These are phyloP conservation scores for Prunella vulgaris DNA, from an alignment of 257 asterid genomes.

Conservation along the genomic window DNA sequence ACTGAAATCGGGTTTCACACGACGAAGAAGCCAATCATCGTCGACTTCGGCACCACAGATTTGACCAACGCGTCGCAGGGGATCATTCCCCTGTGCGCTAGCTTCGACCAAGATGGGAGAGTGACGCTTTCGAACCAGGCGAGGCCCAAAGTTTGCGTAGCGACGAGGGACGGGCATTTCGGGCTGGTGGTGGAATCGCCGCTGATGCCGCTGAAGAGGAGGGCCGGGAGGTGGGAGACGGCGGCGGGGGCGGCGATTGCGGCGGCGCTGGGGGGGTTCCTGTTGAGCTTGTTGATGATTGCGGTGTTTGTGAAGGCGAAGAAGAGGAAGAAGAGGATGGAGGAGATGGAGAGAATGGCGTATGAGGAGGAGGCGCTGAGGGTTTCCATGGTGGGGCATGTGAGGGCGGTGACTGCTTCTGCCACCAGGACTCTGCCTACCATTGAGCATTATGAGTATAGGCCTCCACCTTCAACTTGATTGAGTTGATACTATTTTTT, in stretches of 20 bases:
- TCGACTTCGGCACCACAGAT: slow-evolving; percentile 43
- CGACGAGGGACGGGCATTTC: slow-evolving; percentile 58
- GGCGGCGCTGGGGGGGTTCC: slow-evolving; percentile 62
- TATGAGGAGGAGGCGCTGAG: slow-evolving; percentile 93
- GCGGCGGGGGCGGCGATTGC: slow-evolving; percentile 66
- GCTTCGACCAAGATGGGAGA: slow-evolving; percentile 61
- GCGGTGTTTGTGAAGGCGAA: slow-evolving; percentile 69
- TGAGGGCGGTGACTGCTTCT: slow-evolving; percentile 70
- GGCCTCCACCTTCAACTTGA: slow-evolving; percentile 27
- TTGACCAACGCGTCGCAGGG: slow-evolving; percentile 29
- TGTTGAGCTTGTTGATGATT: slow-evolving; percentile 51
- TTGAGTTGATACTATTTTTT: neutral
- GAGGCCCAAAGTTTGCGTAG: slow-evolving; percentile 42
- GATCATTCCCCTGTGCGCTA: slow-evolving; percentile 66
- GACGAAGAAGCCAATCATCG: slow-evolving; percentile 41
- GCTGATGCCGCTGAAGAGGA: slow-evolving; percentile 49
- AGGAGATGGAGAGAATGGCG: slow-evolving; percentile 78
- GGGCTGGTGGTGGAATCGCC: slow-evolving; percentile 81
- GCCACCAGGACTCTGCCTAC: slow-evolving; percentile 62
- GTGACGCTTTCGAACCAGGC: slow-evolving; percentile 43
- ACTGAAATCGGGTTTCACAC: slow-evolving; percentile 45
- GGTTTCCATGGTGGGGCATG: slow-evolving; percentile 97
- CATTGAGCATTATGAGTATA: slow-evolving; percentile 54
- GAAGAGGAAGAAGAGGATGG: slow-evolving; percentile 87
- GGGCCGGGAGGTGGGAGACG: slow-evolving; percentile 43